These are phyloP conservation scores for Torulaspora pretoriensis DNA, from an alignment of 1,139 yeast genomes.

Conservation along the genomic window DNA sequence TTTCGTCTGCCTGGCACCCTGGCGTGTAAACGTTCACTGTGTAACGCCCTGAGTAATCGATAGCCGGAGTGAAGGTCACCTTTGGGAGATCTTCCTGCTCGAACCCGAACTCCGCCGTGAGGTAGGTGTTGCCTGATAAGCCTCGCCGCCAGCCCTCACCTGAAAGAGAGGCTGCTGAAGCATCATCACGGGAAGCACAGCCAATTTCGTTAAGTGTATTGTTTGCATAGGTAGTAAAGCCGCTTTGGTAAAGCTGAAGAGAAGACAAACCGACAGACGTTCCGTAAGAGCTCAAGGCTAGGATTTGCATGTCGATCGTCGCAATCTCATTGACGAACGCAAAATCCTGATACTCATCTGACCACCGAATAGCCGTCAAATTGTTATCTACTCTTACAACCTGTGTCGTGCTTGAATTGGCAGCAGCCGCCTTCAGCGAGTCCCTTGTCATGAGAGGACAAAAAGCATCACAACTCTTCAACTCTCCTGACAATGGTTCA, in stretches of 20 bases:
- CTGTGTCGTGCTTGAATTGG: constrained; percentile 18
- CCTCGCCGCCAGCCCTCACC: constrained; percentile 36
- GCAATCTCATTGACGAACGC: constrained; percentile 67
- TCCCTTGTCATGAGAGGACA: constrained; percentile 58
- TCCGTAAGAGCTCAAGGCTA: constrained; percentile 69
- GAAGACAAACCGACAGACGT: constrained; percentile 65
- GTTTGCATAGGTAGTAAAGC: constrained; percentile 69
- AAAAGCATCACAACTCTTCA: constrained; percentile 74
- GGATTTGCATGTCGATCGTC: constrained; percentile 60
- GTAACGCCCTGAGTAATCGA: constrained; percentile 71
- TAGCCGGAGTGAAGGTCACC: constrained; percentile 64
- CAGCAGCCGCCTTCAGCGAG: constrained; percentile 26
- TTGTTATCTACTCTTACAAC: constrained; percentile 25
- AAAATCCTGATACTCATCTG: constrained; percentile 67
- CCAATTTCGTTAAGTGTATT: constrained; percentile 64
- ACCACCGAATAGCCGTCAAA: constrained; percentile 39
- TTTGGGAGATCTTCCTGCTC: constrained; percentile 36
- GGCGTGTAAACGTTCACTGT: constrained; percentile 75
- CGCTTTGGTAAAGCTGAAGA: constrained; percentile 64
- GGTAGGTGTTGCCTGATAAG: constrained; percentile 35
- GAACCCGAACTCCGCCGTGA: constrained; percentile 31
- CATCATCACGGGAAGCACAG: constrained; percentile 42
- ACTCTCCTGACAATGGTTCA: constrained; percentile 60
- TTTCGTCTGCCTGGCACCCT: constrained; percentile 68
- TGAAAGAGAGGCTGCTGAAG: constrained; percentile 37